phyloP scores from a whole-genome alignment of 176 grass and related monocot species.

The Aegilops bicornis region DNA sequence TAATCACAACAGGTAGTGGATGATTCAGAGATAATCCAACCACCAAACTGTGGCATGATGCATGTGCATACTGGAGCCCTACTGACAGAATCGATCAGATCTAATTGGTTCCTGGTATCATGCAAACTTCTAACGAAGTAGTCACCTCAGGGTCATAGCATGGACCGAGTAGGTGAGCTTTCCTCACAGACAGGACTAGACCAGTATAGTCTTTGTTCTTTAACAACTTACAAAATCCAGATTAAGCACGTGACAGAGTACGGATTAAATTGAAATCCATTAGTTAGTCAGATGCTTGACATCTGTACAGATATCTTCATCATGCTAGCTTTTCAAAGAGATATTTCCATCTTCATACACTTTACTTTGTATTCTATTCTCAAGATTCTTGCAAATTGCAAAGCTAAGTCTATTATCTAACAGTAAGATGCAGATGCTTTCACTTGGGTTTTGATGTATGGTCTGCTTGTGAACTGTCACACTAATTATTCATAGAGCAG shows the following conservation, averaged over 20 bases:
- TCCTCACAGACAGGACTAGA: conserved; percentile 22
- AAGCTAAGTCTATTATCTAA: conserved; percentile 5
- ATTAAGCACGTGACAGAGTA: conserved; percentile 22
- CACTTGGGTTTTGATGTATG: conserved; percentile 6
- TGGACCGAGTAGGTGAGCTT: conserved; percentile 16
- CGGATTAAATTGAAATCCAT: conserved; percentile 14
- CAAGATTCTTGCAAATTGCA: background rate
- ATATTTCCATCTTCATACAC: background rate
- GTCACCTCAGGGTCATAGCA: conserved; percentile 24
- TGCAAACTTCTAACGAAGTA: conserved; percentile 26
- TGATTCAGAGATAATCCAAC: conserved; percentile 27
- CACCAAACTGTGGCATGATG: conserved; percentile 29
- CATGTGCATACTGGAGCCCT: conserved; percentile 47
- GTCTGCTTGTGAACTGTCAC: background rate
- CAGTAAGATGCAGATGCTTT: conserved; percentile 16
- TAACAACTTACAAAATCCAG: conserved; percentile 17
- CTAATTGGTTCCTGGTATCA: conserved; percentile 19
- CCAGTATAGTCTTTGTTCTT: conserved; percentile 21
- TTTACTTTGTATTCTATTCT: background rate
- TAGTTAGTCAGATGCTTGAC: conserved; percentile 19
- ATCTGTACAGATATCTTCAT: conserved; percentile 16
- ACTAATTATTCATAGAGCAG: background rate
- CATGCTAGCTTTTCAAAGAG: conserved; percentile 14
- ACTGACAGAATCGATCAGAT: conserved; percentile 32
- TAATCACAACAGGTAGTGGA: conserved; percentile 31